Percentiles rank a stretch among this genome's conserved stretches.
Evolutionary conservation across 108 stramenopile genomes (phyloP).

Genomic region (Pseudonitzschia pungens): DNA sequence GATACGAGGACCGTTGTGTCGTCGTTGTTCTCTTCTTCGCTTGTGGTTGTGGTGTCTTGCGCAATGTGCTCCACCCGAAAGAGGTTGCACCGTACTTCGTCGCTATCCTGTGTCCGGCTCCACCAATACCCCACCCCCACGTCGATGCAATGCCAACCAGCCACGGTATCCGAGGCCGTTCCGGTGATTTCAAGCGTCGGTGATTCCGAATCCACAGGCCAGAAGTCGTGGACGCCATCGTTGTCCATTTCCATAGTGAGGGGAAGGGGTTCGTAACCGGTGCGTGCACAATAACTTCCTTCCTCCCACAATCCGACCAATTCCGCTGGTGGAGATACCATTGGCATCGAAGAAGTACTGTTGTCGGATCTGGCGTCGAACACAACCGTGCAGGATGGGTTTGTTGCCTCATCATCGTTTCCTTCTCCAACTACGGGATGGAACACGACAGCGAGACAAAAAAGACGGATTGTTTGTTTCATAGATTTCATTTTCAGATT

Average conservation of each 20-base stretch:
- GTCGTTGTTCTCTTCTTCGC: not conserved
- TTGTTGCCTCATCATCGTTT: no score
- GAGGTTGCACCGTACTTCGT: constrained; percentile 2
- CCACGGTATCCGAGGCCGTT: not conserved
- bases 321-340: not conserved
- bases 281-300: not conserved
- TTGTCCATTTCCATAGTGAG: not conserved
- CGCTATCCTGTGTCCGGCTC: not conserved
- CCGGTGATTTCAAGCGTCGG: not conserved
- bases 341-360: not conserved
- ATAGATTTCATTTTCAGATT: no score
- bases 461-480: no score
- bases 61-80: not conserved
- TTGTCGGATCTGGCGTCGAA: no score
- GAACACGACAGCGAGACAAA: no score
- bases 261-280: not conserved
- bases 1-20: not conserved
- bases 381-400: no score
- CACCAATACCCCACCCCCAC: not conserved
- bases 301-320: not conserved
- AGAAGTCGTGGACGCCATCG: not conserved
- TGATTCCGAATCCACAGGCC: not conserved
- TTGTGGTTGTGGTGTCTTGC: no score
- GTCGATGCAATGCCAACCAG: not conserved
- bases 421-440: no score